Evolutionary conservation across 768 basidiomycete genomes (phyloP).

Genomic region (Trametopsis cervina): DNA sequence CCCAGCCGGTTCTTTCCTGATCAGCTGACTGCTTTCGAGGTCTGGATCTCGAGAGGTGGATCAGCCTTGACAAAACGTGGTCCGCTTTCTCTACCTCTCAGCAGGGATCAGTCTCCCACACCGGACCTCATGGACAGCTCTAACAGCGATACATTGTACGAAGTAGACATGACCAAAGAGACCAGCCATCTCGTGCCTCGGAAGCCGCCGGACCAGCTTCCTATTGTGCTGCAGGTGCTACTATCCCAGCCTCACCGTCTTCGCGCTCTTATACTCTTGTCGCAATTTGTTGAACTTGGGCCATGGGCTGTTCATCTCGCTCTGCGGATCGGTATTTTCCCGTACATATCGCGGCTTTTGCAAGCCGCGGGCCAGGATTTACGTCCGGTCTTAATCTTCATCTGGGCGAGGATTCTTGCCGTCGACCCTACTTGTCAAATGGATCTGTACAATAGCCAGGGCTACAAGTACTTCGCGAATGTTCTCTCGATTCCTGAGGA

Average conservation of each 20-base stretch:
- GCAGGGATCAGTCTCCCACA: constrained; percentile 24
- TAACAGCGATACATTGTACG: constrained; percentile 20
- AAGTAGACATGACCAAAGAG: constrained; percentile 10
- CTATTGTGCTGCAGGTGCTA: constrained; percentile 95
- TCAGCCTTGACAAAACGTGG: constrained; percentile 76
- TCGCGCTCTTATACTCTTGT: constrained; percentile 89
- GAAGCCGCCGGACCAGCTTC: constrained; percentile 93
- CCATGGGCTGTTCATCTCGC: constrained; percentile 98
- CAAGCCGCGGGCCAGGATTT: constrained; percentile 93
- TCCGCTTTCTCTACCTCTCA: constrained; percentile 61
- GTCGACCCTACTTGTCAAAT: constrained; percentile 92
- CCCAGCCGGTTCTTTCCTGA: constrained; percentile 93
- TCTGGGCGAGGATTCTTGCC: constrained; percentile 96
- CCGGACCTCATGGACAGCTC: constrained; percentile 10
- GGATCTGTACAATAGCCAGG: constrained; percentile 78
- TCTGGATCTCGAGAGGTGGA: constrained; percentile 95
- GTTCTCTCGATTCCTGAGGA: constrained; percentile 69
- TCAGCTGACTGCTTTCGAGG: constrained; percentile 94
- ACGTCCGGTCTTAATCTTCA: constrained; percentile 97
- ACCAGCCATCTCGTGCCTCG: constrained; percentile 59
- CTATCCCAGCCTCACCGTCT: constrained; percentile 95
- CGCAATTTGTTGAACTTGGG: constrained; percentile 96
- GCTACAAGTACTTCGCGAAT: constrained; percentile 81
- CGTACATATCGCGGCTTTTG: constrained; percentile 93
- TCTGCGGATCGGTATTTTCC: constrained; percentile 95